These are phyloP conservation scores for Phaeophleospora eucalypticola DNA, from an alignment of 2,329 filamentous ascomycete species.

Conservation along the genomic window DNA sequence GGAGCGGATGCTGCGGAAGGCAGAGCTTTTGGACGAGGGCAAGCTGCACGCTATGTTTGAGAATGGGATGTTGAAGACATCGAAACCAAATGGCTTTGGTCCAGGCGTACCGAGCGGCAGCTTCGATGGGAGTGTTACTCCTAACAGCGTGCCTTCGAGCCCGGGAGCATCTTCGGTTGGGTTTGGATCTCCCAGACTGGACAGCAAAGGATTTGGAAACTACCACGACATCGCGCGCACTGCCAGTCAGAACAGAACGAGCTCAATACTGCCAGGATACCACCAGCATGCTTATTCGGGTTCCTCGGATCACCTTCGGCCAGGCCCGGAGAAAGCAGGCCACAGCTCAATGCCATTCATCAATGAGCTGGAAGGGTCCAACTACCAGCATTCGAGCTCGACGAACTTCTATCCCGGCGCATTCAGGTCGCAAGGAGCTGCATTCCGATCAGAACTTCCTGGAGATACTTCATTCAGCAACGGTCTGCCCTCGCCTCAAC, in stretches of 20 bases:
- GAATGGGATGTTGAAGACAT: conserved; percentile 58
- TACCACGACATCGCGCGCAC: conserved; percentile 27
- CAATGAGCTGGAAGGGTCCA: conserved; percentile 40
- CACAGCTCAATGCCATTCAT: conserved; percentile 29
- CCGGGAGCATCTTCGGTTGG: conserved; percentile 15
- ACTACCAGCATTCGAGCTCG: conserved; percentile 28
- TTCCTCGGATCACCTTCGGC: conserved; percentile 18
- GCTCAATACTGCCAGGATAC: conserved; percentile 24
- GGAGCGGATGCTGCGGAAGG: conserved; percentile 65
- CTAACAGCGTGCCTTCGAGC: conserved; percentile 15
- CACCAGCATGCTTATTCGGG: conserved; percentile 27
- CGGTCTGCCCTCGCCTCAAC: conserved; percentile 14
- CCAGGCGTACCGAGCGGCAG: conserved; percentile 32
- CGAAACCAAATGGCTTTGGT: conserved; percentile 39
- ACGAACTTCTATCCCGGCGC: conserved; percentile 18
- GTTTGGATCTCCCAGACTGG: conserved; percentile 12
- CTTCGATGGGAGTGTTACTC: conserved; percentile 5
- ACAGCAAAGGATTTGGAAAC: conserved; percentile 28
- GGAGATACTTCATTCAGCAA: conserved; percentile 22
- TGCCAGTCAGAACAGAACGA: conserved; percentile 12
- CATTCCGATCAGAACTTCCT: conserved; percentile 28
- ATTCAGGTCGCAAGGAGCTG: conserved; percentile 18
- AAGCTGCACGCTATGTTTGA: conserved; percentile 65
- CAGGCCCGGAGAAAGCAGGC: conserved; percentile 21
- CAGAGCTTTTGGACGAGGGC: conserved; percentile 60